These are phyloP conservation scores for Chaetomidium leptoderma DNA, from an alignment of 495 filamentous ascomycete species.

Conservation along the genomic window DNA sequence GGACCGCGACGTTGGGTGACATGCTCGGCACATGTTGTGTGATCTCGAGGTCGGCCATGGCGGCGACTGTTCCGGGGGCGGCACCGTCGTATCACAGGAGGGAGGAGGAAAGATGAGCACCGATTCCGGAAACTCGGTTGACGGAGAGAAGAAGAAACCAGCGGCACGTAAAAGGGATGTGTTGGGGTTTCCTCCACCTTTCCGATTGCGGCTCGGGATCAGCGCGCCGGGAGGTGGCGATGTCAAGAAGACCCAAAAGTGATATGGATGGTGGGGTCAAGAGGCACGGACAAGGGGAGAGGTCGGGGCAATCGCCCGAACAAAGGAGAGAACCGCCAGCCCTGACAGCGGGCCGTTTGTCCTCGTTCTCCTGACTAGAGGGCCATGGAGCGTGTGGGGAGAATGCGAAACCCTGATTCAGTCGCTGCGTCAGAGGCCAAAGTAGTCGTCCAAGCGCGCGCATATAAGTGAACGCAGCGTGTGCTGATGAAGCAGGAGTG, in stretches of 20 bases:
- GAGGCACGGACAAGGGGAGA: slow-evolving; percentile 7
- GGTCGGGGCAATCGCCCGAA: neutral
- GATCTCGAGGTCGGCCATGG: slow-evolving; percentile 26
- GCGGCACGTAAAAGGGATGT: neutral
- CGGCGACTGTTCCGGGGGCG: slow-evolving; percentile 3
- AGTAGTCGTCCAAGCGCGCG: neutral
- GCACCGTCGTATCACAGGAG: neutral
- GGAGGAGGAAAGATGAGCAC: neutral
- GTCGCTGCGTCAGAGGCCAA: neutral
- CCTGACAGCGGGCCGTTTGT: neutral
- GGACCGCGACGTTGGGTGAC: slow-evolving; percentile 10
- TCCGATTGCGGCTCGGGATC: slow-evolving; percentile 15
- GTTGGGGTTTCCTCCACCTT: slow-evolving; percentile 4
- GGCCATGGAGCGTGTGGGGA: neutral
- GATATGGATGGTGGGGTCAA: slow-evolving; percentile 17
- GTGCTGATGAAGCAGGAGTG: neutral
- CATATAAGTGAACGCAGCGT: neutral
- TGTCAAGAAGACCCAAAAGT: slow-evolving; percentile 7
- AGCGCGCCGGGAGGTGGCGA: slow-evolving; percentile 18
- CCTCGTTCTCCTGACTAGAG: neutral
- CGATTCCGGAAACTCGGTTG: neutral
- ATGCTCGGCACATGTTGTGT: slow-evolving; percentile 7
- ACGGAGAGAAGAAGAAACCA: neutral
- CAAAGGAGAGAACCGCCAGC: neutral
- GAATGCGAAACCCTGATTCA: neutral